Percentiles rank a stretch among this genome's conserved stretches.
Evolutionary conservation across 2,329 filamentous ascomycete species (phyloP).

Genomic region (Xylariomycetidae sp.): DNA sequence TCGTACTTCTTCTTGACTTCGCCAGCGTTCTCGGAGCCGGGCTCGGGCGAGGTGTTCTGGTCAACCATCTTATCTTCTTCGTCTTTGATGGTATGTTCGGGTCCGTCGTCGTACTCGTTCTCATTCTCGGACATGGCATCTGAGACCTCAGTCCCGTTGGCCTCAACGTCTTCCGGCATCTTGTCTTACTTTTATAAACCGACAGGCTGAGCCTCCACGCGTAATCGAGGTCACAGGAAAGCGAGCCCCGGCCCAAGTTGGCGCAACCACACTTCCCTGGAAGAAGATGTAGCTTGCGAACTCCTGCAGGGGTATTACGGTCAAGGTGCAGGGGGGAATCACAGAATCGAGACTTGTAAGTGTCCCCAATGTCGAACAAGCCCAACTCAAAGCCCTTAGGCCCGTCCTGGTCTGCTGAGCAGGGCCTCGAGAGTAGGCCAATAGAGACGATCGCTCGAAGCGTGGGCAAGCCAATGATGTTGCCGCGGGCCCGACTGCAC

Average conservation of each 20-base stretch:
- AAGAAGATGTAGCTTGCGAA: conserved; percentile 21
- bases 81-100: conserved; percentile 37
- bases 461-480: conserved; percentile 26
- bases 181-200: conserved; percentile 40
- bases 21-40: conserved; percentile 37
- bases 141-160: conserved; percentile 49
- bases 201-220: conserved; percentile 13
- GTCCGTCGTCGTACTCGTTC: conserved; percentile 41
- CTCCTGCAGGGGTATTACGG: conserved; percentile 21
- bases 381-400: conserved; percentile 19
- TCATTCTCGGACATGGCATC: conserved; percentile 55
- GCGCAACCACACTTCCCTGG: conserved; percentile 26
- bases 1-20: conserved; percentile 63
- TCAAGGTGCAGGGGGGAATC: conserved; percentile 13
- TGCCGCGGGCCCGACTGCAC: conserved; percentile 17
- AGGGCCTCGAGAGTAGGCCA: conserved; percentile 20
- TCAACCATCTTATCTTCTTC: conserved; percentile 48
- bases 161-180: conserved; percentile 50
- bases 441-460: conserved; percentile 15
- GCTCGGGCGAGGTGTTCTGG: conserved; percentile 35
- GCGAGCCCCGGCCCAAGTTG: conserved; percentile 20
- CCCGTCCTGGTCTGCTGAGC: conserved; percentile 18
- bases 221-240: conserved; percentile 13
- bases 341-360: no score
- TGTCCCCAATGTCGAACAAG: no score